These are phyloP conservation scores for Thelonectria olida DNA, from an alignment of 2,329 filamentous ascomycete species.

Conservation along the genomic window DNA sequence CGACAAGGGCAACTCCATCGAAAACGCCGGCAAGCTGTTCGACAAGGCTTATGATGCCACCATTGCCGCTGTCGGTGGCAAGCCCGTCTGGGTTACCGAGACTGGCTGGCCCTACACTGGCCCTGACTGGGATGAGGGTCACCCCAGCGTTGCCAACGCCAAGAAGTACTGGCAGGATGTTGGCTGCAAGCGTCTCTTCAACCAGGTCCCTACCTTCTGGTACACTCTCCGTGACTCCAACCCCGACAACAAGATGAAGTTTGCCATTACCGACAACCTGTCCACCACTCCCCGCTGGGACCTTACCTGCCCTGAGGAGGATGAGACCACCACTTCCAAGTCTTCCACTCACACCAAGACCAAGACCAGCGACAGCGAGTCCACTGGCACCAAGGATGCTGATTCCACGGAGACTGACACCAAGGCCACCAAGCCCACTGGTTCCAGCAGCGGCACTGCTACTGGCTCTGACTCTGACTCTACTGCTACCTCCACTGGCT, in stretches of 20 bases:
- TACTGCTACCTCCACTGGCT: slow-evolving; percentile 12
- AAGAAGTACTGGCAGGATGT: slow-evolving; percentile 71
- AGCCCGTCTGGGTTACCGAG: slow-evolving; percentile 70
- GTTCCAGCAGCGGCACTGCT: slow-evolving; percentile 16
- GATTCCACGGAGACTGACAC: slow-evolving; percentile 23
- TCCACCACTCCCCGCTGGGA: slow-evolving; percentile 61
- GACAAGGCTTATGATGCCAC: slow-evolving; percentile 56
- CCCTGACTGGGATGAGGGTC: slow-evolving; percentile 61
- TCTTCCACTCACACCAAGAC: slow-evolving; percentile 25
- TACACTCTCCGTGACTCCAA: slow-evolving; percentile 70
- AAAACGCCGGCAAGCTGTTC: slow-evolving; percentile 65
- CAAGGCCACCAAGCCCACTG: slow-evolving; percentile 17
- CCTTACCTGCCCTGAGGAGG: slow-evolving; percentile 55
- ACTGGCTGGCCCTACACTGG: slow-evolving; percentile 72
- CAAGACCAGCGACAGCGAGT: slow-evolving; percentile 21
- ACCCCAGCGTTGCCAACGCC: slow-evolving; percentile 65
- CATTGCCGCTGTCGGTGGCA: slow-evolving; percentile 56
- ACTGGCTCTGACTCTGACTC: slow-evolving; percentile 25
- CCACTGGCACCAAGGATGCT: slow-evolving; percentile 21
- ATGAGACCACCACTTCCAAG: slow-evolving; percentile 24
- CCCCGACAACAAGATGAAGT: slow-evolving; percentile 67
- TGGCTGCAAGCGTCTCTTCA: slow-evolving; percentile 67
- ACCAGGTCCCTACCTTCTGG: slow-evolving; percentile 67
- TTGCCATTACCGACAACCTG: slow-evolving; percentile 64
- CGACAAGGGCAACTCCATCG: slow-evolving; percentile 63